These are phyloP conservation scores for Pyrus hybrid DNA, from an alignment of 331 rosid genomes.

Conservation along the genomic window DNA sequence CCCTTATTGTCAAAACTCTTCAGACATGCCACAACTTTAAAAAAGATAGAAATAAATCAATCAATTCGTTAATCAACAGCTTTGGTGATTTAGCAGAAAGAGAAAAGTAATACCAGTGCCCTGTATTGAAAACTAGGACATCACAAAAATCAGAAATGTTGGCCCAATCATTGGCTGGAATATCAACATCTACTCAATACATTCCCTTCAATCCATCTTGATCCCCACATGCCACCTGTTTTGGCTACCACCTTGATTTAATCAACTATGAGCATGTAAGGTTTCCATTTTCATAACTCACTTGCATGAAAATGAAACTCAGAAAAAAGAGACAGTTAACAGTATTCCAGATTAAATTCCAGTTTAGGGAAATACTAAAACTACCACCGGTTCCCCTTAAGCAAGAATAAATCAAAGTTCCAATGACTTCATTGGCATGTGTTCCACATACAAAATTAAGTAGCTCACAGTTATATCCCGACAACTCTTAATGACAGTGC, in stretches of 20 bases:
- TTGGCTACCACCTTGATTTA: constrained; percentile 77
- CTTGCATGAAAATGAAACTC: not conserved
- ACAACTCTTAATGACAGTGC: not conserved
- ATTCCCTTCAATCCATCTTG: constrained; percentile 53
- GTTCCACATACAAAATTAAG: not conserved
- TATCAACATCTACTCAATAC: constrained; percentile 75
- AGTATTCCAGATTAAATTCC: not conserved
- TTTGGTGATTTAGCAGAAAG: constrained; percentile 12
- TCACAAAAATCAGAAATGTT: constrained; percentile 63
- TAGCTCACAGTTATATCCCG: not conserved
- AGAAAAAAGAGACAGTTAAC: not conserved
- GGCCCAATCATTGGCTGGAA: constrained; percentile 85
- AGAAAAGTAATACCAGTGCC: constrained; percentile 66
- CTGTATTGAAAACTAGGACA: constrained; percentile 79
- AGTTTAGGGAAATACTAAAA: constrained; percentile 4
- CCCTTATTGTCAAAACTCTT: not conserved
- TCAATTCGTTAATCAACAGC: not conserved
- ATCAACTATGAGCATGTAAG: constrained; percentile 41
- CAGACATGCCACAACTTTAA: not conserved
- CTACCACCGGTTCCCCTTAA: not conserved
- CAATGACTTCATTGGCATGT: not conserved
- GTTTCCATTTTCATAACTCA: too few relatives aligned
- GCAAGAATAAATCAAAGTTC: not conserved
- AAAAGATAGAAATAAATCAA: not conserved
- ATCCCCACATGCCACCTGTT: constrained; percentile 23